Base-by-base conservation (phyloP, 148 eudicot genomes). In the Vaccinium macrocarpon region DNA sequence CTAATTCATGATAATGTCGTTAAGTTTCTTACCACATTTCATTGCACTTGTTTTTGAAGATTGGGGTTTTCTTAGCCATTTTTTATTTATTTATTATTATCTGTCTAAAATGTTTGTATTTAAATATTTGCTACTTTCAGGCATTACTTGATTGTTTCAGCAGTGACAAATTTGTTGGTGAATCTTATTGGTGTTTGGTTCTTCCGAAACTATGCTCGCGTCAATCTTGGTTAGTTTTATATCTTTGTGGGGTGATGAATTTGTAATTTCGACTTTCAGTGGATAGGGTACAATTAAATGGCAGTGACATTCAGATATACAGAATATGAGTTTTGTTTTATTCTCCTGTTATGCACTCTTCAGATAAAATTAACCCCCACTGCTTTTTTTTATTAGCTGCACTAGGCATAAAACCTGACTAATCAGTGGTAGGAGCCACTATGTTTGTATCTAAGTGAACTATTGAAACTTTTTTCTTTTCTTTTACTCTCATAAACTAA, bases 161-260 rank as follows among this genome's bases (percentile, higher is more conserved):
- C 99, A 7, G 95, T 97, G 81, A 91, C 99, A 77, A 97, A 97
- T 88, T 84, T 97, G 91, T 87, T 93, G 90, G 99, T 97, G 90
- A 97, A 97, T 90, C 96, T 97, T 78, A 90, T 97, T 87, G 99
- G 99, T 70, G 97, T 97, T 87, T 97, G 99, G 99, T 97, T 97
- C 93, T 97, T 97, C 87, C 90, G 98, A 82, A 93, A 90, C 82
- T 95, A 97, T 87, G 99, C 99, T 46, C 98, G 99, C 25, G 84
- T 91, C 84, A 97, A 89, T 91, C 91, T 97, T 50, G 96, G 99
- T 95, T 88, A 86, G 90, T 72, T 84, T 66, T 55, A 72, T 55
- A 6, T 49, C 42, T 86, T 62, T 27, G 82, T 62, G 6, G 7
- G 62, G 81, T 25, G 49, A 66, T 51, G 18, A 50, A 18, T 15